Conservation (phyloP, 495 filamentous ascomycete species). For the Penicillium crystallinum region DNA sequence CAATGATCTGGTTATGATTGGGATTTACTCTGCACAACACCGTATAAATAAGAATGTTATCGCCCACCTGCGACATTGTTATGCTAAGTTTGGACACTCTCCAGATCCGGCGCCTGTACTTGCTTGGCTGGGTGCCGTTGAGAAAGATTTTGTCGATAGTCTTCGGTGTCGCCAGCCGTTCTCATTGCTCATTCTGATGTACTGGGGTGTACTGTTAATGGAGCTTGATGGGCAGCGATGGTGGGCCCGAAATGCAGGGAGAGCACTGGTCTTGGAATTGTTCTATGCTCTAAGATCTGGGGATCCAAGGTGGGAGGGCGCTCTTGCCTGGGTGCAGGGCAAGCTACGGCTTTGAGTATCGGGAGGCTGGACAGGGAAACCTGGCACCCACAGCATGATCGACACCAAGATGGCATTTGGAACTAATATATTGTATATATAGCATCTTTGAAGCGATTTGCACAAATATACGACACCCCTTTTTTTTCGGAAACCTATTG, state of each 20-base stretch:
- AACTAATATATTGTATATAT: too few relatives aligned
- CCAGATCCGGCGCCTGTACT: conserved; percentile 21
- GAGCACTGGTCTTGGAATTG: conserved; percentile 23
- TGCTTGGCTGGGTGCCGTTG: conserved; percentile 25
- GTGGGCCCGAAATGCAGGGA: conserved; percentile 26
- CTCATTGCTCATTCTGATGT: conserved; percentile 22
- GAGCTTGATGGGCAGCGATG: conserved; percentile 22
- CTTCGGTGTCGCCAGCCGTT: conserved; percentile 22
- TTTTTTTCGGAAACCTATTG: too few relatives aligned
- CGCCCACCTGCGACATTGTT: conserved; percentile 21
- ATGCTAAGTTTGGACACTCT: conserved; percentile 15
- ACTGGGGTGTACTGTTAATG: conserved; percentile 26
- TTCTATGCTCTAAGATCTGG: conserved; percentile 1
- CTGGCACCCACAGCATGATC: not conserved
- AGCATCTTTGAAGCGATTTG: too few relatives aligned
- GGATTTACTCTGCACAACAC: conserved; percentile 9
- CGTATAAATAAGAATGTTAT: conserved; percentile 22
- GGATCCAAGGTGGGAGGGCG: conserved; percentile 18
- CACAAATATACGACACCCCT: too few relatives aligned
- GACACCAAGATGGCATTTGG: too few relatives aligned
- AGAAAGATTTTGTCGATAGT: conserved; percentile 22
- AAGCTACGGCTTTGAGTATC: conserved; percentile 5
- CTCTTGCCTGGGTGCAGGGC: conserved; percentile 17
- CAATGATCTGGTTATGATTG: conserved; percentile 14
- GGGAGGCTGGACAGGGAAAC: not conserved